Evolutionary conservation across 495 filamentous ascomycete species (phyloP).

Genomic region (Aspergillus haitiensis): DNA sequence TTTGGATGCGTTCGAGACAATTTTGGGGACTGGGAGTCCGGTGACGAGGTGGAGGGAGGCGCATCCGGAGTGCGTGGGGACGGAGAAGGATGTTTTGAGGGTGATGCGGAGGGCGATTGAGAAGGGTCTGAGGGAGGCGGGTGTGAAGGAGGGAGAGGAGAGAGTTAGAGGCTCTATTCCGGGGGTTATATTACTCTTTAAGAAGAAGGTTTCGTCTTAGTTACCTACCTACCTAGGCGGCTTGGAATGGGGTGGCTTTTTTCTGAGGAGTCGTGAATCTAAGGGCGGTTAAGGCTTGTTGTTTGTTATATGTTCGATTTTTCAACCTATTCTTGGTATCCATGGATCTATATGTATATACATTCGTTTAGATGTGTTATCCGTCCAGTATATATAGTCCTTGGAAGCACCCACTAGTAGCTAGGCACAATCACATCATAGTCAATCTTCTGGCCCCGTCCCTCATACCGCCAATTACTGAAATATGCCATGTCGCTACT

Average conservation of each 20-base stretch:
- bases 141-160: constrained; percentile 26
- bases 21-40: constrained; percentile 41
- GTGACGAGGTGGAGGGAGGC: constrained; percentile 53
- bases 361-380: no score
- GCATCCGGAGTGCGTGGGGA: constrained; percentile 34
- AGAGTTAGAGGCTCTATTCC: constrained; percentile 10
- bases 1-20: constrained; percentile 36
- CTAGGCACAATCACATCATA: constrained; percentile 15
- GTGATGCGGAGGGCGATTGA: constrained; percentile 25
- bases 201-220: constrained; percentile 8
- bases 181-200: constrained; percentile 25
- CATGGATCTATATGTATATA: no score
- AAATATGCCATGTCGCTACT: constrained; percentile 17
- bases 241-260: no score
- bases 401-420: not conserved
- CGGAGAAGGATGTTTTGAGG: constrained; percentile 30
- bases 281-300: no score
- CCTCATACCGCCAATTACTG: constrained; percentile 22
- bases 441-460: constrained; percentile 24
- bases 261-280: no score
- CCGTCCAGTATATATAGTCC: no score
- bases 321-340: no score
- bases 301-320: no score
- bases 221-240: no score
- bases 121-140: constrained; percentile 25